A percentile compares a stretch with the other conserved stretches of the same genome.
Conservation (phyloP, 805 yeast species). For the Teunomyces aglyptinius region DNA sequence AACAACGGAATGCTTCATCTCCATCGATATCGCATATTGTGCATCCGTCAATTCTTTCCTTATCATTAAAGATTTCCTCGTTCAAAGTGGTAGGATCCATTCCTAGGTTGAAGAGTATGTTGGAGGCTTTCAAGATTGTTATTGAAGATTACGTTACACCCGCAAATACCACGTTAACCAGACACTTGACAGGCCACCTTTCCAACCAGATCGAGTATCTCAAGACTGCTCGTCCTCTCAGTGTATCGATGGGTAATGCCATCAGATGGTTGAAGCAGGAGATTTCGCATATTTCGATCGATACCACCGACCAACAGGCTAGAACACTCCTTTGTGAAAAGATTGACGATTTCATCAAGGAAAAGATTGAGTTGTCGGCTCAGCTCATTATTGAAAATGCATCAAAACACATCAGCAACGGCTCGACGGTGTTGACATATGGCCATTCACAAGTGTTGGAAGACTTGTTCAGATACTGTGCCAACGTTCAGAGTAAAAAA, state of each 20-base stretch:
- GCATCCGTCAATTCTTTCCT: conserved; percentile 79
- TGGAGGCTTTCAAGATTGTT: conserved; percentile 77
- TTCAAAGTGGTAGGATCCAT: conserved; percentile 89
- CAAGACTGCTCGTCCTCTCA: conserved; percentile 85
- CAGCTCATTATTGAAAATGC: conserved; percentile 80
- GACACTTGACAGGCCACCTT: conserved; percentile 84
- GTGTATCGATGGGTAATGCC: conserved; percentile 96
- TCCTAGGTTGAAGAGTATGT: conserved; percentile 79
- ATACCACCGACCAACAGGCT: conserved; percentile 64
- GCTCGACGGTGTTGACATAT: conserved; percentile 78
- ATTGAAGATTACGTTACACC: conserved; percentile 84
- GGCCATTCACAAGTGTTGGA: conserved; percentile 85
- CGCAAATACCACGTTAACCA: conserved; percentile 74
- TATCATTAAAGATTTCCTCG: conserved; percentile 78
- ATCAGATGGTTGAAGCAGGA: conserved; percentile 96
- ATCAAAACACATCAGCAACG: conserved; percentile 68
- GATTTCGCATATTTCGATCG: conserved; percentile 78
- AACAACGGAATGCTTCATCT: conserved; percentile 60
- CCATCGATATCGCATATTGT: conserved; percentile 64
- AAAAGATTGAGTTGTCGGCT: conserved; percentile 81
- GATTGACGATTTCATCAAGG: conserved; percentile 79
- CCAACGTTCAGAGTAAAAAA: conserved; percentile 52
- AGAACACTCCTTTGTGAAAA: conserved; percentile 59
- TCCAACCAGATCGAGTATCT: conserved; percentile 91
- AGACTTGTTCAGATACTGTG: conserved; percentile 69